Evolutionary conservation across 2,329 filamentous ascomycete genomes (phyloP).

Genomic region (Leptographium flavum): DNA sequence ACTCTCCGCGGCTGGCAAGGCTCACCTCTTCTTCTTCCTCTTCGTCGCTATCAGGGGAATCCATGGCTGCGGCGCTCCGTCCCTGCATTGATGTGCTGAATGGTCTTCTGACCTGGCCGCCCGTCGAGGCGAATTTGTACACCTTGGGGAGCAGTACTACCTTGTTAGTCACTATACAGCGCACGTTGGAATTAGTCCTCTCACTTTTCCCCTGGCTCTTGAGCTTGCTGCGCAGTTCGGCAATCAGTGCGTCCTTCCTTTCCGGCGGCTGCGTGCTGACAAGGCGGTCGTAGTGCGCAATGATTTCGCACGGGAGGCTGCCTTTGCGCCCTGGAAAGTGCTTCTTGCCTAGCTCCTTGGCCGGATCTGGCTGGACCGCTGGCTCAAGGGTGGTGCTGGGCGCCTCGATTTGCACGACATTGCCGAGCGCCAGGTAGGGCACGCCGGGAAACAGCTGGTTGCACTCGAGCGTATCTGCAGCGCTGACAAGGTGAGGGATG

Average conservation of each 20-base stretch:
- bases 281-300: constrained; percentile 10
- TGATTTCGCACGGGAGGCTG: constrained; percentile 10
- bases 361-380: constrained; percentile 10
- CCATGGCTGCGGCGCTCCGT: constrained; percentile 3
- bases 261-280: constrained; percentile 7
- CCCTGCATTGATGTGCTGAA: background rate
- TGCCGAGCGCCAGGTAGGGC: constrained; percentile 8
- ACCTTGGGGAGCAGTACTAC: constrained; percentile 10
- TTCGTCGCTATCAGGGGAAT: constrained; percentile 8
- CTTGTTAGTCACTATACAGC: background rate
- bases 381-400: constrained; percentile 8
- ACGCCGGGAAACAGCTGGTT: constrained; percentile 9
- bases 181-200: background rate
- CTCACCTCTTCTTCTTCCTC: constrained; percentile 8
- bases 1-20: no score
- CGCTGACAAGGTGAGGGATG: constrained; percentile 6
- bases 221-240: constrained; percentile 10
- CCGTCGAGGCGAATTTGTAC: constrained; percentile 10
- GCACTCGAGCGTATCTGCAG: constrained; percentile 8
- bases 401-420: constrained; percentile 8
- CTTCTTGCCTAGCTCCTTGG: constrained; percentile 10
- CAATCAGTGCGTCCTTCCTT: constrained; percentile 8
- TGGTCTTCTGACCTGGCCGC: constrained; percentile 5
- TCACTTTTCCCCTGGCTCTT: constrained; percentile 9
- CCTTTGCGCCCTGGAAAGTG: constrained; percentile 10